A percentile compares a stretch with the other conserved stretches of the same genome.
These are phyloP conservation scores for Beauveria sp. DNA, from an alignment of 2,329 filamentous ascomycete species.

Conservation along the genomic window DNA sequence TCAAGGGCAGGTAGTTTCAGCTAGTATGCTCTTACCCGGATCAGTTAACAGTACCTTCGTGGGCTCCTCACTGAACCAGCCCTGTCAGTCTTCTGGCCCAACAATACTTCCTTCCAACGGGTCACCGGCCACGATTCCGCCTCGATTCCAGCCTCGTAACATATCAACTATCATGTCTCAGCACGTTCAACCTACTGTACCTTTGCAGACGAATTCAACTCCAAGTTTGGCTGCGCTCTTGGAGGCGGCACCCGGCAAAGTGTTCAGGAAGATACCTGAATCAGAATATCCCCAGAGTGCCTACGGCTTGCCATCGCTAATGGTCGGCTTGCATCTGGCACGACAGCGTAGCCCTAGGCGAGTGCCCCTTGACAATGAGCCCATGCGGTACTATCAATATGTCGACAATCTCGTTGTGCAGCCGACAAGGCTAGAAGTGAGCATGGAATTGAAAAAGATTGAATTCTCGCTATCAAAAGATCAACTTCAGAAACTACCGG, in stretches of 20 bases:
- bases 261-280: conserved; percentile 14
- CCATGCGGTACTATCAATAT: conserved; percentile 1
- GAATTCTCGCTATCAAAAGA: background rate
- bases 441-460: background rate
- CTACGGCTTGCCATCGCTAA: conserved; percentile 33
- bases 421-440: conserved; percentile 1
- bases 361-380: conserved; percentile 18
- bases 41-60: background rate
- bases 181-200: background rate
- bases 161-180: background rate
- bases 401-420: background rate
- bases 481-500: background rate
- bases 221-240: background rate
- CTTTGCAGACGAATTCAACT: background rate
- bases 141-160: background rate
- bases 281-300: conserved; percentile 34
- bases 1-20: background rate
- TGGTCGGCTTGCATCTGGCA: conserved; percentile 39
- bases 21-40: background rate
- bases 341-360: conserved; percentile 40
- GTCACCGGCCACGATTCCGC: background rate
- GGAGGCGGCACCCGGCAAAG: background rate
- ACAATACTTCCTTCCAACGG: background rate
- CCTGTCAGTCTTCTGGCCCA: background rate
- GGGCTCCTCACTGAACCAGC: background rate